phyloP scores from a whole-genome alignment of 2,329 filamentous ascomycete genomes.

The Paracamarosporium sp. region DNA sequence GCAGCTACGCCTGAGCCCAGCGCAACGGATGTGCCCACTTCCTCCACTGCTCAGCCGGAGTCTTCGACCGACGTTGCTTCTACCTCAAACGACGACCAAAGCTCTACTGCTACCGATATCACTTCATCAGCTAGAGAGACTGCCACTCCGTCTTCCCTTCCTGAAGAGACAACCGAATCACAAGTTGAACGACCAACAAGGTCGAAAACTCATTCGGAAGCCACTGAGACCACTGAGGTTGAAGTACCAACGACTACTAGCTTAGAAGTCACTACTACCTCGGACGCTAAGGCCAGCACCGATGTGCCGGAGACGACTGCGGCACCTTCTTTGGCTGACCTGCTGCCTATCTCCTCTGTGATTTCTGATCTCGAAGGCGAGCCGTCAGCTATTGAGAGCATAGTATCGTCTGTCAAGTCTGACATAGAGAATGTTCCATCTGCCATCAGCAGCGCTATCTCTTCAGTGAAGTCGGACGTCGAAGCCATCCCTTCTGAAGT shows the following conservation, averaged over 20 bases:
- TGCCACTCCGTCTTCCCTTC: neutral
- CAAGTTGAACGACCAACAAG: neutral
- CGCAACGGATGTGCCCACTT: neutral
- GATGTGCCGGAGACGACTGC: neutral
- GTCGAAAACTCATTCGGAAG: neutral
- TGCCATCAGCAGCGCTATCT: constrained; percentile 10
- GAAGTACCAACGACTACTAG: neutral
- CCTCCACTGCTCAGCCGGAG: neutral
- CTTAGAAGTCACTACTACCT: neutral
- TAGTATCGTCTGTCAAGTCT: constrained; percentile 3
- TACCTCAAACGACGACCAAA: neutral
- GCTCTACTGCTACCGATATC: neutral
- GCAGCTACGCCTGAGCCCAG: neutral
- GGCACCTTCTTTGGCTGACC: neutral
- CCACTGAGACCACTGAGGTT: neutral
- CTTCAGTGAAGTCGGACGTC: constrained; percentile 3
- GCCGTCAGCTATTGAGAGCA: neutral
- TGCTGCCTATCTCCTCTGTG: constrained; percentile 2
- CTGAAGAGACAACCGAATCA: neutral
- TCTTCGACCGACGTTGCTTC: neutral
- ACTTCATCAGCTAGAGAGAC: neutral
- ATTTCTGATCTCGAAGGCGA: neutral
- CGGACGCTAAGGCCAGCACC: neutral
- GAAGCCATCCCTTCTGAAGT: constrained; percentile 4
- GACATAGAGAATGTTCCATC: constrained; percentile 2